Evolutionary conservation across 768 basidiomycete species (phyloP).

Genomic region (Tricholoma matsutake): DNA sequence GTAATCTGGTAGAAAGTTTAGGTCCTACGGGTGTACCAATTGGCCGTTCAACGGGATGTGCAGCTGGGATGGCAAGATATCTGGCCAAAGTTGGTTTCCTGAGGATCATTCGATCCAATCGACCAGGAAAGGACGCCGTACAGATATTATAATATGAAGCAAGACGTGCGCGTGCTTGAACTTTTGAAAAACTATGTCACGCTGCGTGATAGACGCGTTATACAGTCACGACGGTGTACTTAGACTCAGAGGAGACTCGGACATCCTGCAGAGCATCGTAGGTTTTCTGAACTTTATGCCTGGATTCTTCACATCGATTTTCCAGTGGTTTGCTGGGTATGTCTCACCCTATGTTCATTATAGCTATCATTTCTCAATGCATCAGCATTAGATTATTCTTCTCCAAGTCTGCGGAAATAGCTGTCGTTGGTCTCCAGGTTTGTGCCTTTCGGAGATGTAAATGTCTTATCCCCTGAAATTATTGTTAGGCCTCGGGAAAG

Average conservation of each 20-base stretch:
- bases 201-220: not conserved
- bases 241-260: no score
- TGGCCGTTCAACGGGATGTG: not conserved
- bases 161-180: no score
- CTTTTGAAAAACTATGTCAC: slow-evolving; percentile 1
- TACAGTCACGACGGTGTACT: no score
- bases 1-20: not conserved
- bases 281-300: slow-evolving; percentile 28
- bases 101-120: not conserved
- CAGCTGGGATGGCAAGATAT: not conserved
- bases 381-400: slow-evolving; percentile 65
- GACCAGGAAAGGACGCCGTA: not conserved
- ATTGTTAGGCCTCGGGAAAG: slow-evolving; percentile 81
- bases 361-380: not conserved
- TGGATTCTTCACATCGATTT: slow-evolving; percentile 38
- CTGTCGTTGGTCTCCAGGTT: slow-evolving; percentile 89
- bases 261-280: not conserved
- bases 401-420: slow-evolving; percentile 82
- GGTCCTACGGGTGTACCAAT: not conserved
- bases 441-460: not conserved
- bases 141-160: no score
- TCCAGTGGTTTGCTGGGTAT: slow-evolving; percentile 47
- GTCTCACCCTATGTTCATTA: not conserved
- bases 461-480: slow-evolving; percentile 1
- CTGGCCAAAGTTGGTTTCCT: not conserved